A percentile compares a stretch with the other conserved stretches of the same genome.
Conservation (phyloP, 2,329 filamentous ascomycete species). For the Talaromyces sp. region DNA sequence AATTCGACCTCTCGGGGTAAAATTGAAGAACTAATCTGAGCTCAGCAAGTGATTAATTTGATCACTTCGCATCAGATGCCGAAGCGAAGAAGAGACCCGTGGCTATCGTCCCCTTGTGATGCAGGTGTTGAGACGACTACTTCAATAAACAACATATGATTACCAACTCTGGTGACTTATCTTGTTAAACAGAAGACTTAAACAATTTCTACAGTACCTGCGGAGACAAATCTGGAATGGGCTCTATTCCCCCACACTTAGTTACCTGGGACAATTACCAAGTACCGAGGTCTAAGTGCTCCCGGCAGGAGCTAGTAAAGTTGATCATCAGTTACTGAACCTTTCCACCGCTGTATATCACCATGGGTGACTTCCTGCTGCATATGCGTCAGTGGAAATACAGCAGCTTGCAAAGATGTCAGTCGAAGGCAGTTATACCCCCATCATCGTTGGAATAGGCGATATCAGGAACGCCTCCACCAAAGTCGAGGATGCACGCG, state of each 20-base stretch:
- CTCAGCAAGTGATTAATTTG: background rate
- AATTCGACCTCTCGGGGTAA: background rate
- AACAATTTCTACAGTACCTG: too few species aligned
- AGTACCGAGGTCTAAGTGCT: slow-evolving; percentile 1
- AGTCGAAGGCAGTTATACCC: slow-evolving; percentile 26
- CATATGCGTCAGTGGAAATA: background rate
- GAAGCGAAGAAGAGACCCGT: background rate
- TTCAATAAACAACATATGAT: too few species aligned
- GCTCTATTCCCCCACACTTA: too few species aligned
- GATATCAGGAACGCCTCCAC: slow-evolving; percentile 59
- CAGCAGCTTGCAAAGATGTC: slow-evolving; percentile 2
- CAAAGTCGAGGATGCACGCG: slow-evolving; percentile 52
- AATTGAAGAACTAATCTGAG: background rate
- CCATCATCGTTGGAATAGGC: slow-evolving; percentile 61
- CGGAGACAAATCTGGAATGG: too few species aligned
- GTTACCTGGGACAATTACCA: background rate
- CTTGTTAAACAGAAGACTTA: too few species aligned
- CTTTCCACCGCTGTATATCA: background rate
- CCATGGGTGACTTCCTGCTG: background rate
- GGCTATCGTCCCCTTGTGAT: too few species aligned
- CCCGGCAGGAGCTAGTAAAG: background rate
- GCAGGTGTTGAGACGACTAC: too few species aligned
- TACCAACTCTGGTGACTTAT: too few species aligned
- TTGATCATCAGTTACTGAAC: background rate
- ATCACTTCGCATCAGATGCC: background rate